phyloP scores from a whole-genome alignment of 2,329 filamentous ascomycete genomes.

The Colletotrichum endophyticum region DNA sequence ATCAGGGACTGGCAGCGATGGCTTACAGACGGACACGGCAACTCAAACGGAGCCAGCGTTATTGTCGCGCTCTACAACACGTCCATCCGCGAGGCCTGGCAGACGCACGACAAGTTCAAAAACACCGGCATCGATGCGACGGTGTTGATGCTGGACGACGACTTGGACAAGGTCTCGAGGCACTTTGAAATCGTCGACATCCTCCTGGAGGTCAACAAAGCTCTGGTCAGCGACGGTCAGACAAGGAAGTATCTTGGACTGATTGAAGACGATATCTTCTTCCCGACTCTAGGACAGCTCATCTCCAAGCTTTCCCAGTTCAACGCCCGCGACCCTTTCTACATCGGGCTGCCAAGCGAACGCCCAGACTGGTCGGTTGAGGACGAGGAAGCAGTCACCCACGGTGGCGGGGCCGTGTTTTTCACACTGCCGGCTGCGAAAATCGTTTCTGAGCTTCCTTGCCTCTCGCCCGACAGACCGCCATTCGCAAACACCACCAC shows the following conservation, averaged over 20 bases:
- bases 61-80: conserved; percentile 47
- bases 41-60: conserved; percentile 47
- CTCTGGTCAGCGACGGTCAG: conserved; percentile 37
- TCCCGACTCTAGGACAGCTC: conserved; percentile 46
- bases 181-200: conserved; percentile 43
- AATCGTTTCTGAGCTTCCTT: conserved; percentile 39
- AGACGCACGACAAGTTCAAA: conserved; percentile 26
- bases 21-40: conserved; percentile 45
- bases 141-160: conserved; percentile 34
- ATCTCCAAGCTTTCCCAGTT: conserved; percentile 36
- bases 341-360: conserved; percentile 49
- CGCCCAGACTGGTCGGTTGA: conserved; percentile 44
- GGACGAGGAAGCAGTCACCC: conserved; percentile 41
- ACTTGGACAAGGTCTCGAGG: conserved; percentile 34
- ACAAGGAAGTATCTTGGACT: conserved; percentile 47
- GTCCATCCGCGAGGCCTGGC: conserved; percentile 32
- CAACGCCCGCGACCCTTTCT: conserved; percentile 36
- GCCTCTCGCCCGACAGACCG: conserved; percentile 24
- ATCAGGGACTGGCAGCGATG: conserved; percentile 49
- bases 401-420: conserved; percentile 50
- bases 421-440: conserved; percentile 40
- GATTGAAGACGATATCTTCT: conserved; percentile 51
- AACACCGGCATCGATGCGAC: conserved; percentile 19
- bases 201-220: conserved; percentile 35
- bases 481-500: conserved; percentile 26